Conservation (phyloP, 2,329 filamentous ascomycete genomes). For the Aspergillus puulaauensis region DNA sequence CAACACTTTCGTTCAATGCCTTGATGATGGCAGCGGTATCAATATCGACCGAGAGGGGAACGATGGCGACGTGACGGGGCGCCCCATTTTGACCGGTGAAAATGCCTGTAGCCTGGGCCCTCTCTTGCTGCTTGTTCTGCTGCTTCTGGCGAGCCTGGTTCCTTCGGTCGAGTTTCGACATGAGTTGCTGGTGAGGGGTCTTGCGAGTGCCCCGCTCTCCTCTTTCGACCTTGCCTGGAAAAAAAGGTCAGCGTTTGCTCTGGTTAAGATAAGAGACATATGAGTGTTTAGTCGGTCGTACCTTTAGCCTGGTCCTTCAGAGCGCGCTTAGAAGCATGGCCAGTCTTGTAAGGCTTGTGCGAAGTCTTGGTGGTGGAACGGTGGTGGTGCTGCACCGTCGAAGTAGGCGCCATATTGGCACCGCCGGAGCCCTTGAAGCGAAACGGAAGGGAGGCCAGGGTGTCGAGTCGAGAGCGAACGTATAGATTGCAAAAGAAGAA, state of each 20-base stretch:
- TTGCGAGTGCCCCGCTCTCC: slow-evolving; percentile 73
- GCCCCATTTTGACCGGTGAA: slow-evolving; percentile 87
- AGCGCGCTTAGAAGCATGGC: slow-evolving; percentile 83
- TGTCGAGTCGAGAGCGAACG: slow-evolving; percentile 14
- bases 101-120: slow-evolving; percentile 73
- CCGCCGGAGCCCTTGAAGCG: slow-evolving; percentile 72
- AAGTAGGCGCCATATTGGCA: slow-evolving; percentile 71
- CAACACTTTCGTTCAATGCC: slow-evolving; percentile 74
- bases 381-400: slow-evolving; percentile 72
- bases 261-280: background rate
- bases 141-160: slow-evolving; percentile 94
- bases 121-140: slow-evolving; percentile 77
- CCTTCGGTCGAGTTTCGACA: slow-evolving; percentile 93
- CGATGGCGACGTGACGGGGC: slow-evolving; percentile 81
- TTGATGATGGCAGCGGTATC: slow-evolving; percentile 67
- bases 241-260: background rate
- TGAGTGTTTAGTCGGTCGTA: slow-evolving; percentile 35
- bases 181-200: slow-evolving; percentile 91
- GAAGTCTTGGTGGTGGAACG: slow-evolving; percentile 84
- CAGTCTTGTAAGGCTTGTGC: slow-evolving; percentile 91
- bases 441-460: slow-evolving; percentile 66
- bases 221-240: slow-evolving; percentile 70
- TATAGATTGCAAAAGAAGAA: slow-evolving; percentile 9
- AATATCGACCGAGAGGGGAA: slow-evolving; percentile 75
- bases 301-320: slow-evolving; percentile 84